A percentile compares a stretch with the other conserved stretches of the same genome.
These are phyloP conservation scores for Colletotrichum sp. DNA, from an alignment of 2,329 filamentous ascomycete genomes.

Conservation along the genomic window DNA sequence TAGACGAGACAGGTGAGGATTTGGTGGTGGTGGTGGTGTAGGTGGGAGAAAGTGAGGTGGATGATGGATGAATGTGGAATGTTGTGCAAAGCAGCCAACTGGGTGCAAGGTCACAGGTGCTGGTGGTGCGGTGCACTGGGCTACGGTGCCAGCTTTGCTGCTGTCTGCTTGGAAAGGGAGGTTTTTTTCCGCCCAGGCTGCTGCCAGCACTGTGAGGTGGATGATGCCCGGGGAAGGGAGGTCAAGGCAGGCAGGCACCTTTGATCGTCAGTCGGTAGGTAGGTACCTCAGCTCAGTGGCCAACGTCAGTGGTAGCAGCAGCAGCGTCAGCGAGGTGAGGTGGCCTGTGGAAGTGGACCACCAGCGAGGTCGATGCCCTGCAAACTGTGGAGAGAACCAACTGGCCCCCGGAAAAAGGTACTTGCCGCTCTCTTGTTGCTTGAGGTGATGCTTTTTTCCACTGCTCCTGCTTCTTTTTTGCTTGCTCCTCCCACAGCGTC, in stretches of 20 bases:
- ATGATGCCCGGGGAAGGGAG: neutral
- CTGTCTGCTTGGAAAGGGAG: constrained; percentile 6
- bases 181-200: constrained; percentile 5
- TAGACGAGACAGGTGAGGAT: constrained; percentile 25
- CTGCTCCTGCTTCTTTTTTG: neutral
- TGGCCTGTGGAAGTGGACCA: neutral
- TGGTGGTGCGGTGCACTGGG: neutral
- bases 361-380: neutral
- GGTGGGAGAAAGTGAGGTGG: constrained; percentile 24
- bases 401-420: neutral
- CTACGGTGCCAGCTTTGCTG: neutral
- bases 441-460: neutral
- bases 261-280: neutral
- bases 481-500: neutral
- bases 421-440: neutral
- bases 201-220: neutral
- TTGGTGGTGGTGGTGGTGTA: constrained; percentile 22
- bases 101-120: constrained; percentile 5
- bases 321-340: neutral
- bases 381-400: neutral
- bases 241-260: neutral
- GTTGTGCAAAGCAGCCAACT: constrained; percentile 18
- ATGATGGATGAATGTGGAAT: constrained; percentile 24
- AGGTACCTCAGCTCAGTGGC: neutral
- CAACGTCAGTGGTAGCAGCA: neutral